Base-by-base conservation (phyloP, 73 alveolate species). In the Paramecium biaurelia region DNA sequence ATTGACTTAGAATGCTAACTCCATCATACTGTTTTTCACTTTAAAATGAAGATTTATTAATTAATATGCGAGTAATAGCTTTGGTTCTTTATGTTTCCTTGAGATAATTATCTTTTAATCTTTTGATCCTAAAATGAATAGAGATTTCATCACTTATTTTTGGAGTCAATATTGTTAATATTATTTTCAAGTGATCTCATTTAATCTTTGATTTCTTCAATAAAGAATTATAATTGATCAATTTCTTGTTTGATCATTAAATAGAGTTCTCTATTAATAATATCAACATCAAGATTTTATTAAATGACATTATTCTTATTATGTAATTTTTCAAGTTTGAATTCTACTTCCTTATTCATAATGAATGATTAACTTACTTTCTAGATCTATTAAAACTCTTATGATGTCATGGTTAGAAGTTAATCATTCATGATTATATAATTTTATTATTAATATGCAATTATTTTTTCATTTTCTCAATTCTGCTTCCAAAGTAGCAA, bases 401-500 rank as follows among this genome's bases (percentile, higher is more conserved):
- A 24, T 63, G 41, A 2, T 23, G 84, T 26, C 41, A 63, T 30
- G 10, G 26, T 41, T 23, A 63, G 12, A 14, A 63, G 84, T 32
- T 30, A 63, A 63, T 63, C 84, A 63, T 63, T 63, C 84, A 63
- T 63, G 20, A 63, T 63, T 47, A 30, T 30, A 30, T 63, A 30
- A 63, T 63, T 30, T 63, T 63, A 26, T 26, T 63, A 12, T 63
- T 32, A 63, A 32, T 63, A 18, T 53, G 68, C 35, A 53, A 53
- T 53, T 4, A 18, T 63, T n/a, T n/a, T n/a, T 26, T 63, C 84
- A 63, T 63, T 42, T 72, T 11, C 58, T 72, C 45, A 72, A 72
- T 24, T 86, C 74, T 10, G 76, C 76, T 37, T 86, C 82, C 41
- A 86, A 59, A 41, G 34, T 85, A 47, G 59, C 88, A 67, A 89